Evolutionary conservation across 495 filamentous ascomycete species (phyloP).

Genomic region (Astrothelium macrocarpum): DNA sequence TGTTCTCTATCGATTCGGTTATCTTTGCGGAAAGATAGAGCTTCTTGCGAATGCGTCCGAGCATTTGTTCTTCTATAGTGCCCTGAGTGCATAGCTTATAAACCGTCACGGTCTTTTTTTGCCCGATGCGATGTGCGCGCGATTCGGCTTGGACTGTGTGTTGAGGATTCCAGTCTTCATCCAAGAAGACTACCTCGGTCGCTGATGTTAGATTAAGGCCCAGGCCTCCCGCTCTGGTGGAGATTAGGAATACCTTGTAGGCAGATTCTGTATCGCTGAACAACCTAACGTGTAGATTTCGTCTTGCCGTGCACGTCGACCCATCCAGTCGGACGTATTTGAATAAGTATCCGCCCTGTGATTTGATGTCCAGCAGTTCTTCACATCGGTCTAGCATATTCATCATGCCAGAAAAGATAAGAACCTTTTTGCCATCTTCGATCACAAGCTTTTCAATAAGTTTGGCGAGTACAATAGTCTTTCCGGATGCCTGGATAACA

Average conservation of each 20-base stretch:
- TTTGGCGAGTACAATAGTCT: slow-evolving; percentile 56
- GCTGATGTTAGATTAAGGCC: slow-evolving; percentile 54
- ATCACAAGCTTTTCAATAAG: slow-evolving; percentile 48
- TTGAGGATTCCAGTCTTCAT: slow-evolving; percentile 61
- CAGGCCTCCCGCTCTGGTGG: slow-evolving; percentile 53
- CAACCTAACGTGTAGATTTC: slow-evolving; percentile 49
- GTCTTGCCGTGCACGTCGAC: slow-evolving; percentile 39
- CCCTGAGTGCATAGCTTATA: slow-evolving; percentile 52
- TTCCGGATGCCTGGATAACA: slow-evolving; percentile 49
- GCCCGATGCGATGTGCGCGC: slow-evolving; percentile 51
- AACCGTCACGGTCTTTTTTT: slow-evolving; percentile 46
- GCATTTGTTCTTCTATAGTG: slow-evolving; percentile 56
- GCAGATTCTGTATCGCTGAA: slow-evolving; percentile 42
- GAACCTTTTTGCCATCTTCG: slow-evolving; percentile 47
- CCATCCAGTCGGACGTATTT: slow-evolving; percentile 52
- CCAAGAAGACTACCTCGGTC: slow-evolving; percentile 53
- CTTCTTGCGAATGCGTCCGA: slow-evolving; percentile 56
- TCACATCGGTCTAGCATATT: slow-evolving; percentile 51
- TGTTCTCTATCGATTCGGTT: slow-evolving; percentile 48
- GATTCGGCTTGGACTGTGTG: slow-evolving; percentile 51
- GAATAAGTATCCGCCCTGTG: slow-evolving; percentile 37
- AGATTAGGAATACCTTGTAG: slow-evolving; percentile 54
- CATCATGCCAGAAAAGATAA: slow-evolving; percentile 56
- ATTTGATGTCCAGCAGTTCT: slow-evolving; percentile 43
- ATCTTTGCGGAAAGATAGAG: slow-evolving; percentile 55